phyloP scores from a whole-genome alignment of 2,329 filamentous ascomycete species.

The Scopulariopsis brevicaulis region DNA sequence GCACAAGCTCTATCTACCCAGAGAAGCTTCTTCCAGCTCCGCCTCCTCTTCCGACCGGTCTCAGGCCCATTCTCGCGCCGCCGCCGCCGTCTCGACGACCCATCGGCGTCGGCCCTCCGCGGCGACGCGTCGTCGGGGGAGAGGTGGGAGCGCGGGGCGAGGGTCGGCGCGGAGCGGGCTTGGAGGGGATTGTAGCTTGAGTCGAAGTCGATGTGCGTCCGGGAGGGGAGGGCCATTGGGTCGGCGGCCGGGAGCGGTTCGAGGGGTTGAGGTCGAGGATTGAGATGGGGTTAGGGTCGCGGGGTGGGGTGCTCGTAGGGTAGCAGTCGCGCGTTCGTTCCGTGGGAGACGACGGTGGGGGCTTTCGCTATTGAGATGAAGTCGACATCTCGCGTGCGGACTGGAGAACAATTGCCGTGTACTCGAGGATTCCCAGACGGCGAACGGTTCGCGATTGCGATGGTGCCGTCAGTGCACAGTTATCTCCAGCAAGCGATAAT shows the following conservation, averaged over 20 bases:
- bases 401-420: too few species aligned
- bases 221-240: slow-evolving; percentile 5
- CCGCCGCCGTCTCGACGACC: slow-evolving; percentile 20
- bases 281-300: background rate
- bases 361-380: too few species aligned
- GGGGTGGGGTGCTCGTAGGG: too few species aligned
- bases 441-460: too few species aligned
- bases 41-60: slow-evolving; percentile 57
- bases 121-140: slow-evolving; percentile 78
- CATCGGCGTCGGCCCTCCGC: slow-evolving; percentile 38
- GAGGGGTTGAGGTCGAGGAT: background rate
- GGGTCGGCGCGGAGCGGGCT: slow-evolving; percentile 27
- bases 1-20: slow-evolving; percentile 95
- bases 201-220: slow-evolving; percentile 7
- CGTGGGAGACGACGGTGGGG: too few species aligned
- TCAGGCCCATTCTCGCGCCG: slow-evolving; percentile 29
- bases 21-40: slow-evolving; percentile 86
- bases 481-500: too few species aligned
- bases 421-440: too few species aligned
- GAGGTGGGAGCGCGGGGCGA: slow-evolving; percentile 44
- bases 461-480: too few species aligned
- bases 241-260: background rate
- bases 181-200: slow-evolving; percentile 12
- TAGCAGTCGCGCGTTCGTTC: background rate
- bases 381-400: too few species aligned